Conservation (phyloP, 2,329 filamentous ascomycete species). For the Amylocarpus encephaloides region DNA sequence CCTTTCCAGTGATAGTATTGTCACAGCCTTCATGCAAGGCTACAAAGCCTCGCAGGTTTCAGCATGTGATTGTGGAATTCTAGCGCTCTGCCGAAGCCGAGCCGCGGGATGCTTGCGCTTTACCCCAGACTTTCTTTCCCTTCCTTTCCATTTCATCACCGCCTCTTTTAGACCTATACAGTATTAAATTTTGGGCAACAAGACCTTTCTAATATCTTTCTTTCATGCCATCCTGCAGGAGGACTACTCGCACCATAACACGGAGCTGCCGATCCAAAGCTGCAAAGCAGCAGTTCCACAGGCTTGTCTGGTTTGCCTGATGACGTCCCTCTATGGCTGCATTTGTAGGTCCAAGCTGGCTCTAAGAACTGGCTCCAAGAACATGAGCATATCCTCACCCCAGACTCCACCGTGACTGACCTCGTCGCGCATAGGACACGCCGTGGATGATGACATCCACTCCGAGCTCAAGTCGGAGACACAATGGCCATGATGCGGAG, state of each 20-base stretch:
- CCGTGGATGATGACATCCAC: conserved; percentile 33
- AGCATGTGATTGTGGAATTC: conserved; percentile 1
- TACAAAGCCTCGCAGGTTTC: background rate
- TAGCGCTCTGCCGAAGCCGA: background rate
- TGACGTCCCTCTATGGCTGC: conserved; percentile 33
- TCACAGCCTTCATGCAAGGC: too few relatives aligned
- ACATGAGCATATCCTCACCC: background rate
- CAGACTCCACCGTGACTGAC: conserved; percentile 11
- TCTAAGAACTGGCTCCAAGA: conserved; percentile 1
- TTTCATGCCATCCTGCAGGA: too few relatives aligned
- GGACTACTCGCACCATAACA: background rate
- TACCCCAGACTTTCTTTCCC: background rate
- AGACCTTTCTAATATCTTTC: background rate
- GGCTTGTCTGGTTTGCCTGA: conserved; percentile 21
- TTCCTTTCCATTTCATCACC: background rate
- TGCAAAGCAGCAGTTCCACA: background rate
- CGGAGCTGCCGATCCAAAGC: background rate
- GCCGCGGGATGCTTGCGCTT: background rate
- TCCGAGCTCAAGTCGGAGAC: conserved; percentile 24
- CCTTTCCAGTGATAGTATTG: too few relatives aligned
- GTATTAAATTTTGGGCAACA: background rate
- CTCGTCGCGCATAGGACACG: conserved; percentile 26
- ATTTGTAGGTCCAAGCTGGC: conserved; percentile 25
- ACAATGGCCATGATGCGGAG: conserved; percentile 27
- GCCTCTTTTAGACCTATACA: background rate